These are phyloP conservation scores for Aspergillus fischeri DNA, from an alignment of 2,329 filamentous ascomycete species.

Conservation along the genomic window DNA sequence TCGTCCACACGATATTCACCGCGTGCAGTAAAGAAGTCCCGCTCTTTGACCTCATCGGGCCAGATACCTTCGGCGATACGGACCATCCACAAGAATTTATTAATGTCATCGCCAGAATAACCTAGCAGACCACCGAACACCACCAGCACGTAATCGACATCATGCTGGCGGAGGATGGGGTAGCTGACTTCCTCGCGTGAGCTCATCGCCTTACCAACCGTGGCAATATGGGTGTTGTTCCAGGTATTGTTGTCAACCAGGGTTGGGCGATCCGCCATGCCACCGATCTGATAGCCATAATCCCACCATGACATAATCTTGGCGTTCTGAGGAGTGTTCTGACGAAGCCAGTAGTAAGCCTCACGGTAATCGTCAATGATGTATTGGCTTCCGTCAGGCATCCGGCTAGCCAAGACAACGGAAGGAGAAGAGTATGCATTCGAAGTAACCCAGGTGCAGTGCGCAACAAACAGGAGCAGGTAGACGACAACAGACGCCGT, in stretches of 20 bases:
- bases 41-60: conserved; percentile 98
- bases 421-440: conserved; percentile 98
- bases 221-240: conserved; percentile 99
- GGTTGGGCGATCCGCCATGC: conserved; percentile 96
- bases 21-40: conserved; percentile 87
- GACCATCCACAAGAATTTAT: conserved; percentile 99
- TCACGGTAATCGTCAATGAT: conserved; percentile 99
- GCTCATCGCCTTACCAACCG: conserved; percentile 98
- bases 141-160: conserved; percentile 97
- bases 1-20: conserved; percentile 94
- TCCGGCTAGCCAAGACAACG: conserved; percentile 84
- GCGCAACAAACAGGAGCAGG: conserved; percentile 86
- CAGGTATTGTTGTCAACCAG: conserved; percentile 99
- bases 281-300: conserved; percentile 98
- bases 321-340: conserved; percentile 90
- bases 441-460: conserved; percentile 99
- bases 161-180: conserved; percentile 95
- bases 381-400: conserved; percentile 93
- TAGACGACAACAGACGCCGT: conserved; percentile 70
- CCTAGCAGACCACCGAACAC: conserved; percentile 95
- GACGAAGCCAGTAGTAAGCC: conserved; percentile 98
- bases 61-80: conserved; percentile 98
- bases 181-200: conserved; percentile 97
- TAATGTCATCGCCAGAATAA: conserved; percentile 98
- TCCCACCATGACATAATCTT: conserved; percentile 99